A percentile compares a stretch with the other conserved stretches of the same genome.
Conservation (phyloP, 2,329 filamentous ascomycete species). For the Stachybotrys echinatus region DNA sequence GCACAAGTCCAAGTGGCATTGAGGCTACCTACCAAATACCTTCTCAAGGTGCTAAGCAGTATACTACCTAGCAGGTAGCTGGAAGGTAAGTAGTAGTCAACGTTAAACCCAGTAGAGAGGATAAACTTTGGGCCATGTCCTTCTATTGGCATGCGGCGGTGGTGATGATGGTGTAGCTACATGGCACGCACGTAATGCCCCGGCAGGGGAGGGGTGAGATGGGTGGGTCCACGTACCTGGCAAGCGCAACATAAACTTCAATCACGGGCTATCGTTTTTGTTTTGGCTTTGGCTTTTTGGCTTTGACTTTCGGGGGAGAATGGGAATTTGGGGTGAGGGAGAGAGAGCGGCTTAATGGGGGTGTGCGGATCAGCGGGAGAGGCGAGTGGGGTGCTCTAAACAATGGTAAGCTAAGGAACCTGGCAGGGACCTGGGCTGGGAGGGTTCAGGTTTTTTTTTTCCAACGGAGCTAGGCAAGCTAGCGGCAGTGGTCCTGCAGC, state of each 20-base stretch:
- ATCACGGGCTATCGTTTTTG: too few relatives aligned
- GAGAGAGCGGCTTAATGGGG: too few relatives aligned
- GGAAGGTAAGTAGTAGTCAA: too few relatives aligned
- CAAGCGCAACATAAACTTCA: too few relatives aligned
- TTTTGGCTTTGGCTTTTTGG: too few relatives aligned
- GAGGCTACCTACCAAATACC: not conserved
- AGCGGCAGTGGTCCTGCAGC: not conserved
- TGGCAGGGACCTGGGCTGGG: not conserved
- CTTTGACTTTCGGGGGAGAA: too few relatives aligned
- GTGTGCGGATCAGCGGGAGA: not conserved
- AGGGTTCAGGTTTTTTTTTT: not conserved
- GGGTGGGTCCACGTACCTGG: too few relatives aligned
- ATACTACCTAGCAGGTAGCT: too few relatives aligned
- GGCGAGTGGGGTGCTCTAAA: not conserved
- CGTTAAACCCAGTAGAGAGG: too few relatives aligned
- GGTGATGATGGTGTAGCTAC: not conserved
- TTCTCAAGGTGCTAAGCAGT: too few relatives aligned
- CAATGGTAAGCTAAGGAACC: not conserved
- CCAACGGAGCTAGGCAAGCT: not conserved
- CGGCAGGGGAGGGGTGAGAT: not conserved
- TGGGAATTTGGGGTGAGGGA: too few relatives aligned
- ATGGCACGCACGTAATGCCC: not conserved
- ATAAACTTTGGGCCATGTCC: not conserved
- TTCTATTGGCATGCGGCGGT: not conserved
- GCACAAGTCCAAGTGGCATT: not conserved